These are phyloP conservation scores for Ilex paraguariensis DNA, from an alignment of 305 asterid genomes.

Conservation along the genomic window DNA sequence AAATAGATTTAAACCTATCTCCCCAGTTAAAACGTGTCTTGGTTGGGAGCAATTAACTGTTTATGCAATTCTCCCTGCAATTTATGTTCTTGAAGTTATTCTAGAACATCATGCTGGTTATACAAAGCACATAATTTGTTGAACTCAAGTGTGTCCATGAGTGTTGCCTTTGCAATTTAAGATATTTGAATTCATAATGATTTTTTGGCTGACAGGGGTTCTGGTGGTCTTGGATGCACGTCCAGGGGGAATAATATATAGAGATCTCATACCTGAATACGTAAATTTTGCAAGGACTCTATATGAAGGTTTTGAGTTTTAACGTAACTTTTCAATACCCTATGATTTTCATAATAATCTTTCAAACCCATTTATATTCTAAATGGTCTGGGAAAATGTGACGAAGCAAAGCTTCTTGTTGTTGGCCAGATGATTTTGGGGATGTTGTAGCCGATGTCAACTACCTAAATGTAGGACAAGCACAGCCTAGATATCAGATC, in stretches of 20 bases:
- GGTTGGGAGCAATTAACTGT: too few relatives aligned
- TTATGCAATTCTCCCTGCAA: too few relatives aligned
- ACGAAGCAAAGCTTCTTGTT: slow-evolving; percentile 6
- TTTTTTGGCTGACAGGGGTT: slow-evolving; percentile 54
- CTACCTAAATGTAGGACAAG: slow-evolving; percentile 67
- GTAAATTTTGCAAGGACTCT: slow-evolving; percentile 64
- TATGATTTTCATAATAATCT: neutral
- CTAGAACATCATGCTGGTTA: too few relatives aligned
- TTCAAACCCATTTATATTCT: neutral
- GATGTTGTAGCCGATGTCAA: slow-evolving; percentile 72
- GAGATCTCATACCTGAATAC: slow-evolving; percentile 74
- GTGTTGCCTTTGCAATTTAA: too few relatives aligned
- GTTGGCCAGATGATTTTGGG: slow-evolving; percentile 73
- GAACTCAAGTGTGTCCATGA: too few relatives aligned
- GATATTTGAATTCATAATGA: slow-evolving; percentile 3
- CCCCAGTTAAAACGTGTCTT: too few relatives aligned
- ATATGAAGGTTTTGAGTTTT: slow-evolving; percentile 58
- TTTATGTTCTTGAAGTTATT: too few relatives aligned
- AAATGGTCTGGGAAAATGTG: neutral
- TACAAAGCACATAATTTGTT: too few relatives aligned
- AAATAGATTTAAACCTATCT: too few relatives aligned
- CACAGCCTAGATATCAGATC: slow-evolving; percentile 46
- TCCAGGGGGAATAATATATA: slow-evolving; percentile 76
- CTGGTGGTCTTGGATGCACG: slow-evolving; percentile 80
- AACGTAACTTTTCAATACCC: neutral